These are phyloP conservation scores for Polygonum maritimum DNA, from an alignment of 148 eudicot species.

Conservation along the genomic window DNA sequence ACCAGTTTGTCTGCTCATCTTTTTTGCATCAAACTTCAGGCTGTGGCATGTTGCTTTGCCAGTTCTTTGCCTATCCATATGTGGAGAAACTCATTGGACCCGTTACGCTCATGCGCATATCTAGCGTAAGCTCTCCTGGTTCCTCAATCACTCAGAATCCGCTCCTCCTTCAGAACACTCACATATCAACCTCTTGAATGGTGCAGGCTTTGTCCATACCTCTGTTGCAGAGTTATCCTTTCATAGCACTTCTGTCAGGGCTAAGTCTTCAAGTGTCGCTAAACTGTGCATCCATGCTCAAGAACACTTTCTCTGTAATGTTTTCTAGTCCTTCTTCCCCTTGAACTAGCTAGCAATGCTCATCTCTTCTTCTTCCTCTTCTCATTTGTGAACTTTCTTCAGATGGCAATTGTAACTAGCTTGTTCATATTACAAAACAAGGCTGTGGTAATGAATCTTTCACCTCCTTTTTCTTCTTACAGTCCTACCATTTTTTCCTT, in stretches of 20 bases:
- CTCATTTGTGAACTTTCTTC: conserved; percentile 30
- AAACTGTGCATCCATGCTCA: conserved; percentile 46
- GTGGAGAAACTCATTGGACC: conserved; percentile 6
- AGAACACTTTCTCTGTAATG: conserved; percentile 62
- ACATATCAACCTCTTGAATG: not conserved
- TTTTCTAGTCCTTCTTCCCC: not conserved
- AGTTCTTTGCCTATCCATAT: conserved; percentile 6
- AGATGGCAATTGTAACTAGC: conserved; percentile 57
- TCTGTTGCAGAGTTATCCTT: conserved; percentile 51
- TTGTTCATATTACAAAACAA: conserved; percentile 64
- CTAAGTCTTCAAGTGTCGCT: conserved; percentile 36
- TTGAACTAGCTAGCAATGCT: not conserved
- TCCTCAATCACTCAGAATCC: not conserved
- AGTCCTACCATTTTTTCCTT: not conserved
- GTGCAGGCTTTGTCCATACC: conserved; percentile 22
- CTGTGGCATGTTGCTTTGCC: conserved; percentile 3
- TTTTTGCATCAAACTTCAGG: not conserved
- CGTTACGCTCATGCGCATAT: not conserved
- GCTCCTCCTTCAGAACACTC: not conserved
- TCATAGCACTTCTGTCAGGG: conserved; percentile 56
- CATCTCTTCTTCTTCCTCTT: not conserved
- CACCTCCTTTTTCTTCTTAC: not conserved
- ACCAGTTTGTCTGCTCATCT: not conserved
- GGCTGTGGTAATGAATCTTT: conserved; percentile 69
- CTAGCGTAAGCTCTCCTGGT: not conserved